These are phyloP conservation scores for Sporisorium sorghi DNA, from an alignment of 1,284 basidiomycete species.

Conservation along the genomic window DNA sequence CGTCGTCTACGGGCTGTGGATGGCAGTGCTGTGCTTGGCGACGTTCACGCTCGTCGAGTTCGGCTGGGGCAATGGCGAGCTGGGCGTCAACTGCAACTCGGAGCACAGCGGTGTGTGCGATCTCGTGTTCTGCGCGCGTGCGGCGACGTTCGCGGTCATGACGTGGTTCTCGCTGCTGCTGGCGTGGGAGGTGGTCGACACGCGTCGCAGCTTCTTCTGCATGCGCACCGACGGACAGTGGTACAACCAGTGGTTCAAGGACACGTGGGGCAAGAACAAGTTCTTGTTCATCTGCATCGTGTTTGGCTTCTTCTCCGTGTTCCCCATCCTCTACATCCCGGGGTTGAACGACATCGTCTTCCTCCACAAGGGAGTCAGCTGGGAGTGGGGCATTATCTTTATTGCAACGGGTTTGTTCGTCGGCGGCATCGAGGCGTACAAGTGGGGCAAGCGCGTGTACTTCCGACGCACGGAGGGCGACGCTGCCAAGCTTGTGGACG, in stretches of 20 bases:
- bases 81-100: conserved; percentile 68
- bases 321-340: conserved; percentile 73
- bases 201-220: conserved; percentile 67
- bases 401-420: conserved; percentile 61
- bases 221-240: conserved; percentile 54
- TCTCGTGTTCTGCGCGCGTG: conserved; percentile 69
- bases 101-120: conserved; percentile 56
- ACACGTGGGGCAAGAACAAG: conserved; percentile 64
- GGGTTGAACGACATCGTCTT: conserved; percentile 69
- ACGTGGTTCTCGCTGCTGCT: conserved; percentile 69
- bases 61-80: conserved; percentile 58
- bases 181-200: conserved; percentile 69
- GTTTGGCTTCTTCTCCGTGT: conserved; percentile 72
- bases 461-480: conserved; percentile 30
- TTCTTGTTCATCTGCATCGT: conserved; percentile 65
- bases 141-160: conserved; percentile 66
- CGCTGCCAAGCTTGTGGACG: conserved; percentile 33
- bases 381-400: conserved; percentile 70
- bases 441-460: conserved; percentile 62
- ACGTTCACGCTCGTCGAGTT: conserved; percentile 60
- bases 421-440: conserved; percentile 62
- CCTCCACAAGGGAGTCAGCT: conserved; percentile 60
- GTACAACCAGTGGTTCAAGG: conserved; percentile 61
- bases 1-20: conserved; percentile 76
- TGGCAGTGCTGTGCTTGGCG: conserved; percentile 74